These are phyloP conservation scores for Besnoitia besnoiti DNA, from an alignment of 169 alveolate genomes.

Conservation along the genomic window DNA sequence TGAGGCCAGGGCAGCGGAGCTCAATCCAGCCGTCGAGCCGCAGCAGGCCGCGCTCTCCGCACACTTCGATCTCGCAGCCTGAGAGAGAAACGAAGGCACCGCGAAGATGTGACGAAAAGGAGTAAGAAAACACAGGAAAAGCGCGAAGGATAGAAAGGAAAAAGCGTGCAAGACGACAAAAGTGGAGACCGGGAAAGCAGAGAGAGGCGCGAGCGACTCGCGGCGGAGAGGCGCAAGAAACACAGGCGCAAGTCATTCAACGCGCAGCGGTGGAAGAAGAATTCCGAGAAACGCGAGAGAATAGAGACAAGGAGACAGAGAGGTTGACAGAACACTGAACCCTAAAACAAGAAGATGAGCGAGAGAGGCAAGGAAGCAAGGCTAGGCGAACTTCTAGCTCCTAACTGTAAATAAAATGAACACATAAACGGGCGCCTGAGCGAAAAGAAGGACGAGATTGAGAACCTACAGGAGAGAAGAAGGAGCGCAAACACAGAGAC, in stretches of 20 bases:
- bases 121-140: background rate
- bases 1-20: constrained; percentile 54
- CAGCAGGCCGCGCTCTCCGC: constrained; percentile 19
- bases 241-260: no score
- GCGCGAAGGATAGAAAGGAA: background rate
- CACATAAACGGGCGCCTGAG: background rate
- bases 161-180: background rate
- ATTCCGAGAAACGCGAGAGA: background rate
- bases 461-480: constrained; percentile 53
- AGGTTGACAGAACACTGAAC: no score
- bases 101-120: no score
- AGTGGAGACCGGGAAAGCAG: background rate
- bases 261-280: no score
- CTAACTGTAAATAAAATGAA: background rate
- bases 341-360: no score
- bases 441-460: background rate
- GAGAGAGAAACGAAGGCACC: background rate
- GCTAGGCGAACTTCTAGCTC: background rate
- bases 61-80: constrained; percentile 55
- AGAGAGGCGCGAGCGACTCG: no score
- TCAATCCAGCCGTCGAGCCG: constrained; percentile 62
- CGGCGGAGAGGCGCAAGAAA: no score
- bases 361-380: background rate
- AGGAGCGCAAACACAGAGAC: constrained; percentile 65
- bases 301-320: background rate